Base-by-base conservation (phyloP, 1,284 basidiomycete genomes). In the Marasmius oreades region DNA sequence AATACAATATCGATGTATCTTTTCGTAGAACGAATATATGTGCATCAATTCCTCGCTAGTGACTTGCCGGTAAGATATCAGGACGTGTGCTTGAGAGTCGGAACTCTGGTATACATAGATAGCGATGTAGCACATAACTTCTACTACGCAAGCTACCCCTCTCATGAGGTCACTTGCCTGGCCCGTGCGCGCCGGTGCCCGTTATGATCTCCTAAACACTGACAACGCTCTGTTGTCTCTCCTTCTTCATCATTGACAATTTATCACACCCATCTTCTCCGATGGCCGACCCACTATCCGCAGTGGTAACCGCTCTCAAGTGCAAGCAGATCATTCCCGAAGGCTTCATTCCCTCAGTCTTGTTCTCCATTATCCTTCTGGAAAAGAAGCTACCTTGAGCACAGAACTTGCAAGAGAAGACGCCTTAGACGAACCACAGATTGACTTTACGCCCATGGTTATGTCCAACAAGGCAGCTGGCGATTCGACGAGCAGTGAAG, bases 341-440 rank as follows among this genome's bases (percentile, higher is more conserved):
- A 2, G 57, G 64, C 22, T 83, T 85, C 66, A 62, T 55, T 4
- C 81, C 82, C 0, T 72, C 82, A n/a, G 70, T 79, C 1, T 69
- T 82, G 23, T 79, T 88, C 69, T 77, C 77, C 34, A 62, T 83
- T 86, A 78, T 71, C 77, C 81, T 4, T 75, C 69, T 1, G 78
- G 76, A 22, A 72, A 72, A 45, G 76, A 84, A 62, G 77, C 76
- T n/a, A 62, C 76, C 22, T 63, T 81, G 20, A 81, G 83, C 16
- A 79, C 79, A 60, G 72, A 77, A 47, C 66, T 87, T 42, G 73
- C 73, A 1, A 69, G 70, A 7, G 69, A 74, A 3, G 76, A 81
- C 6, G 80, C 81, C 0, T 63, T 71, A 14, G 75, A 80, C 10
- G 83, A 84, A 61, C 85, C 85, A 1, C 64, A 71, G 4, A 71